Base-by-base conservation (phyloP, 768 basidiomycete species). In the Stropharia rugosoannulata region DNA sequence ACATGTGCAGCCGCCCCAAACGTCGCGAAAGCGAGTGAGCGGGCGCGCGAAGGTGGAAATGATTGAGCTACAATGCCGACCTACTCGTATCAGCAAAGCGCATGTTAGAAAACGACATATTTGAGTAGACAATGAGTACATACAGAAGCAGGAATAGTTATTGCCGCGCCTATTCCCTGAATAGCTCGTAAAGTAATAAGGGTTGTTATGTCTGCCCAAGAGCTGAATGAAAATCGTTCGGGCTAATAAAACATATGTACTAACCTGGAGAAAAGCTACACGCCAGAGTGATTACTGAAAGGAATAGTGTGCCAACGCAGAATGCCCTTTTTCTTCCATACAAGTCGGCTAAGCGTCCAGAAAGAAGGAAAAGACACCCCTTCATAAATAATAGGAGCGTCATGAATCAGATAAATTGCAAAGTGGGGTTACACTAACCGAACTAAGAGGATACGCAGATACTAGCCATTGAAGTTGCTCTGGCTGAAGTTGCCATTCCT, bases 1-100 rank as follows among this genome's bases (percentile, higher is more conserved):
- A 95, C 64, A 0, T 95, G 93, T 0, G 88, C 90, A 32, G 95
- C 95, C 0, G 92, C 91, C 0, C 87, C 79, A 60, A 94, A 95
- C 0, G 87, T 84, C 0, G 95, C 83, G 58, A 95, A 96, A 0
- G 92, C 94, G 1, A 84, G 69, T 1, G 89, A 84, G 12, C 94
- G 82, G 0, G 85, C 78, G 11, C 74, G 74, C 1, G 72, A 73
- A 1, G 87, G 86, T 2, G 88, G 86, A 67, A 95, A 96, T 0
- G 85, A 74, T 45, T 87, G 80, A 0, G 94, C 93, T 35, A 96
- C 78, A 54, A 92, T 94, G 1, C 94, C 93, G 1, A 94, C 66
- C 84, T 91, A 58, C 38, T 45, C 6, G 19, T 37, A 22, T 32
- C 29, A 32, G 2, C 5, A 32, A 32, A 22, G 22, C 22, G 22